Conservation (phyloP, 768 basidiomycete genomes). For the Crucibulum laeve region DNA sequence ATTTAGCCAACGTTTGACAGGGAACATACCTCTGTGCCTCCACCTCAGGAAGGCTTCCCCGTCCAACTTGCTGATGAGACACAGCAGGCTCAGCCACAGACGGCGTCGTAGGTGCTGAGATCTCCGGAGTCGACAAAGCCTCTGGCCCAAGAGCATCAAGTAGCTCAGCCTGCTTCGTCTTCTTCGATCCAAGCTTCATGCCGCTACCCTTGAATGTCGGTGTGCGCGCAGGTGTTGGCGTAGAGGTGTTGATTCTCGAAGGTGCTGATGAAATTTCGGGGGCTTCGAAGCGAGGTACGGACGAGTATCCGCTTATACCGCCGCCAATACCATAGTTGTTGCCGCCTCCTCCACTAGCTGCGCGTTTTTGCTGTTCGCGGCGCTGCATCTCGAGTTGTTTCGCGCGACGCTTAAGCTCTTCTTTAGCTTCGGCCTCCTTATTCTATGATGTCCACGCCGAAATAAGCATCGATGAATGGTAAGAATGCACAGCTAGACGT, state of each 20-base stretch:
- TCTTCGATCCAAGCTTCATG: slow-evolving; percentile 96
- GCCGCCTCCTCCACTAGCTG: slow-evolving; percentile 44
- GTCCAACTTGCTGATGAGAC: slow-evolving; percentile 41
- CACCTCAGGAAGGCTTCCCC: slow-evolving; percentile 72
- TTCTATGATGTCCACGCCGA: slow-evolving; percentile 48
- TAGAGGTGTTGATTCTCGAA: slow-evolving; percentile 35
- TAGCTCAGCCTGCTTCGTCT: slow-evolving; percentile 83
- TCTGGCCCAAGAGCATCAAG: slow-evolving; percentile 86
- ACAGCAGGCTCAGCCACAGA: slow-evolving; percentile 39
- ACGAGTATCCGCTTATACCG: slow-evolving; percentile 64
- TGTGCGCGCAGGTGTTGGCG: slow-evolving; percentile 46
- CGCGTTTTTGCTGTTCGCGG: slow-evolving; percentile 84
- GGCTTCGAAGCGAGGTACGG: slow-evolving; percentile 69
- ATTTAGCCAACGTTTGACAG: background rate
- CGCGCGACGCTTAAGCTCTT: slow-evolving; percentile 95
- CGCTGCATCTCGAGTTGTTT: slow-evolving; percentile 98
- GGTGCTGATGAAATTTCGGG: slow-evolving; percentile 42
- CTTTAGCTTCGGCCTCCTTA: slow-evolving; percentile 99
- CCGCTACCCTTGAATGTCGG: slow-evolving; percentile 92
- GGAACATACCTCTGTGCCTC: slow-evolving; percentile 63
- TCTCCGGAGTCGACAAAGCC: slow-evolving; percentile 46
- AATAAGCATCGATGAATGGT: slow-evolving; percentile 1
- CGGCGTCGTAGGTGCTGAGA: slow-evolving; percentile 49
- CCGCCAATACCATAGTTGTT: slow-evolving; percentile 65
- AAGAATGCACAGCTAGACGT: slow-evolving; percentile 23